Percentiles rank a stretch among this genome's conserved stretches.
These are phyloP conservation scores for Plectosphaerella plurivora DNA, from an alignment of 2,329 filamentous ascomycete genomes.

Conservation along the genomic window DNA sequence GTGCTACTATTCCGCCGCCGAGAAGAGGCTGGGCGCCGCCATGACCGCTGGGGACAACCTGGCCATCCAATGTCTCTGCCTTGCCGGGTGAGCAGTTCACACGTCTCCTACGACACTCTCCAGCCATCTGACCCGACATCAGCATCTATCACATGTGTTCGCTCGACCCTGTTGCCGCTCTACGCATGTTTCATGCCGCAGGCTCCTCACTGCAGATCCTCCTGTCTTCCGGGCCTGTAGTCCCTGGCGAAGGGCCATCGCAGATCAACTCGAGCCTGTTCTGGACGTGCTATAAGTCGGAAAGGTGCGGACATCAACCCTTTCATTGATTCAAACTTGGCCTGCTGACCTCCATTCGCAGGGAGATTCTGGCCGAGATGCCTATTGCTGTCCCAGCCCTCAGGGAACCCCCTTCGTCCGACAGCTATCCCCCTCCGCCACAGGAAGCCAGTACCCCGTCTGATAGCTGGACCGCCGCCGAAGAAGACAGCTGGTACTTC, in stretches of 20 bases:
- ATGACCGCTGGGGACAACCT: background rate
- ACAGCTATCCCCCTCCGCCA: background rate
- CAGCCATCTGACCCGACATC: background rate
- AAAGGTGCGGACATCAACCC: background rate
- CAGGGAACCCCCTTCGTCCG: background rate
- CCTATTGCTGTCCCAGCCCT: background rate
- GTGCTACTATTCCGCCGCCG: background rate
- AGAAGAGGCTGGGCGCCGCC: background rate
- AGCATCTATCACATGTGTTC: constrained; percentile 1
- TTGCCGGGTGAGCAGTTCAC: background rate
- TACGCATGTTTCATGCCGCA: constrained; percentile 1
- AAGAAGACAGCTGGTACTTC: constrained; percentile 1
- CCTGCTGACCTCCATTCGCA: background rate
- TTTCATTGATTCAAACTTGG: background rate
- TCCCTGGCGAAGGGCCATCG: background rate
- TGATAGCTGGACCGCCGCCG: background rate
- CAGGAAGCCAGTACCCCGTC: background rate
- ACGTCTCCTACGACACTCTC: background rate
- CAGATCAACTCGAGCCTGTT: constrained; percentile 1
- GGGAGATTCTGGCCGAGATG: background rate
- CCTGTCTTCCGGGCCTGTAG: background rate
- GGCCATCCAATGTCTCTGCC: background rate
- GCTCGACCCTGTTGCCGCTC: background rate
- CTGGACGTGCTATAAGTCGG: background rate
- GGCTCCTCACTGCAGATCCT: background rate